Base-by-base conservation (phyloP, 345 rosid species). In the Linum usitatissimum region DNA sequence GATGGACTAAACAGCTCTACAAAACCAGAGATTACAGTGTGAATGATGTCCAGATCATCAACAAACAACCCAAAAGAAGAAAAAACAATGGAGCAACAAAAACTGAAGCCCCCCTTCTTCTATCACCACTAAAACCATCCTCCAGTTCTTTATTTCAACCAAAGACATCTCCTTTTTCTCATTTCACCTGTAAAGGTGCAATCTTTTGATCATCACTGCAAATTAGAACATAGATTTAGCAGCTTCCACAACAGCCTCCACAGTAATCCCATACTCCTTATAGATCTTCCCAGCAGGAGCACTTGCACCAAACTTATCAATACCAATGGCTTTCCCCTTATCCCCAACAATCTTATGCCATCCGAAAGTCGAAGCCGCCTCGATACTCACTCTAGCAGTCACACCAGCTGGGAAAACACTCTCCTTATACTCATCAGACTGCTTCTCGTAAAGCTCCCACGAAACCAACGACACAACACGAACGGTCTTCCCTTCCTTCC, bases 401-500 rank as follows among this genome's bases (percentile, higher is more conserved):
- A 89, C 96, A 36, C 79, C 70, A 40, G 81, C 70, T 15, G 97
- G 97, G 70, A 92, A 74, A 21, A 92, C 96, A 60, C 94, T 86
- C 77, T 92, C 96, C 70, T 92, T 92, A 79, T 92, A 89, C 12
- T 76, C 80, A 73, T 76, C 87, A 28, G 93, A 76, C 67, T 92
- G 96, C 34, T 81, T 89, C 0, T 87, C 82, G 42, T 82, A 92
- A 3, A 92, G 90, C 68, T 92, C 96, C 98, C 98, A 92, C 53
- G 91, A 82, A 59, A 92, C 89, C n/a, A 94, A 59, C 4, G 99
- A 94, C 28, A 90, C 99, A 23, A 94, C 96, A 67, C 99, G 79
- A 9, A 90, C 96, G 0, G 84, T 77, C 82, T 90, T 94, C n/a
- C 99, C 99, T 72, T 75, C 97, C 81, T 85, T 85, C 70, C 81